These are phyloP conservation scores for Aspergillus bertholletiae DNA, from an alignment of 495 filamentous ascomycete species.

Conservation along the genomic window DNA sequence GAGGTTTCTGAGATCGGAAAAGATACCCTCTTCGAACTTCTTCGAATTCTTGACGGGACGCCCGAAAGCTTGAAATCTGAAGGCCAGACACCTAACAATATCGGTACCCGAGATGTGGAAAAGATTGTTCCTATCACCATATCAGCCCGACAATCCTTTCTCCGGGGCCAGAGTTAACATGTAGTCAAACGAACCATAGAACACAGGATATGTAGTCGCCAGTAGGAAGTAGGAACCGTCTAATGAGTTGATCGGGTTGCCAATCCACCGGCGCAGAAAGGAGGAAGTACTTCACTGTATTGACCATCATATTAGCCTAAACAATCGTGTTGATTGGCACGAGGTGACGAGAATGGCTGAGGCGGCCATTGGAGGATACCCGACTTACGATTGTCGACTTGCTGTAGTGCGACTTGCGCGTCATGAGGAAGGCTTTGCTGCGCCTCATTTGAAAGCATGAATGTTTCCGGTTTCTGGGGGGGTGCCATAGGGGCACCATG, in stretches of 20 bases:
- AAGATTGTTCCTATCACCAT: constrained; percentile 75
- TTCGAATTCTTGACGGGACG: constrained; percentile 99
- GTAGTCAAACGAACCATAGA: constrained; percentile 64
- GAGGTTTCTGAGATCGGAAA: constrained; percentile 95
- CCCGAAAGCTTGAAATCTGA: constrained; percentile 97
- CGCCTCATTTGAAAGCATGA: constrained; percentile 94
- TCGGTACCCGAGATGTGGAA: constrained; percentile 99
- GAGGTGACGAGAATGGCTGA: not conserved
- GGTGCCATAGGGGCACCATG: constrained; percentile 57
- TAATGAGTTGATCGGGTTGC: constrained; percentile 93
- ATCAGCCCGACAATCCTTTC: constrained; percentile 10
- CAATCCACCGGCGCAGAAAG: constrained; percentile 98
- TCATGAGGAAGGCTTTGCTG: constrained; percentile 95
- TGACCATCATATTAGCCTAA: not conserved
- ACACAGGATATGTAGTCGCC: constrained; percentile 99
- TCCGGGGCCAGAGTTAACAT: not conserved
- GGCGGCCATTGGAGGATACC: not conserved
- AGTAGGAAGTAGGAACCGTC: constrained; percentile 90
- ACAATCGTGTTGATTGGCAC: not conserved
- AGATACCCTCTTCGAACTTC: constrained; percentile 99
- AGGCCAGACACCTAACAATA: constrained; percentile 96
- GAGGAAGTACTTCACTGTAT: constrained; percentile 96
- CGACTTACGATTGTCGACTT: constrained; percentile 95
- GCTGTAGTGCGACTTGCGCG: constrained; percentile 93
- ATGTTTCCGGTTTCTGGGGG: constrained; percentile 93